These are phyloP conservation scores for Solanum microdontum DNA, from an alignment of 257 asterid genomes.

Conservation along the genomic window DNA sequence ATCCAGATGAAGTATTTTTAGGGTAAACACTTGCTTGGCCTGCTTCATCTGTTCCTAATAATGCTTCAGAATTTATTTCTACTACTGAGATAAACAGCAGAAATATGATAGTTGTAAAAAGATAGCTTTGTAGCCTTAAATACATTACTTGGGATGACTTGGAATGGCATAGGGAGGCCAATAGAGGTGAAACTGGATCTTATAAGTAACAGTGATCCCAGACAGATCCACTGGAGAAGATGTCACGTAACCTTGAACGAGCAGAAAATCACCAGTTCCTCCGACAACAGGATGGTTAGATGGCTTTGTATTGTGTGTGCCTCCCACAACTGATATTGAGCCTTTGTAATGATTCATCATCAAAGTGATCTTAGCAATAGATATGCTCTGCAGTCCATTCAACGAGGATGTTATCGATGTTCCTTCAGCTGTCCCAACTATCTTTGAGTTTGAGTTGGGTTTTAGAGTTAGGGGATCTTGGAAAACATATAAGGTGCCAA, in stretches of 20 bases:
- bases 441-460: not conserved
- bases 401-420: conserved; percentile 9
- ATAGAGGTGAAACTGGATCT: conserved; percentile 14
- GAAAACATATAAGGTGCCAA: conserved; percentile 11
- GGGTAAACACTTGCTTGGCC: not conserved
- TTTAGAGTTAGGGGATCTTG: conserved; percentile 15
- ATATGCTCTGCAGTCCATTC: conserved; percentile 12
- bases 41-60: not conserved
- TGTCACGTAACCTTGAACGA: conserved; percentile 13
- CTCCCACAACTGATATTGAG: conserved; percentile 12
- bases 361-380: conserved; percentile 11
- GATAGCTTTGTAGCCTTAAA: not conserved
- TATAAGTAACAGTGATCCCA: conserved; percentile 8
- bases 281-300: conserved; percentile 12
- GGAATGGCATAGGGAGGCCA: conserved; percentile 13
- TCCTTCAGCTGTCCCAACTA: conserved; percentile 11
- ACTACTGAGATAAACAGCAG: not conserved
- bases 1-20: not conserved
- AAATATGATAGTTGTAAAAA: not conserved
- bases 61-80: not conserved
- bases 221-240: conserved; percentile 12
- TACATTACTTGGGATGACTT: not conserved
- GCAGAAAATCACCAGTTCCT: conserved; percentile 13
- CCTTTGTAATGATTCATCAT: conserved; percentile 10
- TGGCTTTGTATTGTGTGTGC: conserved; percentile 11